Evolutionary conservation across 2,329 filamentous ascomycete genomes (phyloP).

Genomic region (Raffaelea ambrosiae): DNA sequence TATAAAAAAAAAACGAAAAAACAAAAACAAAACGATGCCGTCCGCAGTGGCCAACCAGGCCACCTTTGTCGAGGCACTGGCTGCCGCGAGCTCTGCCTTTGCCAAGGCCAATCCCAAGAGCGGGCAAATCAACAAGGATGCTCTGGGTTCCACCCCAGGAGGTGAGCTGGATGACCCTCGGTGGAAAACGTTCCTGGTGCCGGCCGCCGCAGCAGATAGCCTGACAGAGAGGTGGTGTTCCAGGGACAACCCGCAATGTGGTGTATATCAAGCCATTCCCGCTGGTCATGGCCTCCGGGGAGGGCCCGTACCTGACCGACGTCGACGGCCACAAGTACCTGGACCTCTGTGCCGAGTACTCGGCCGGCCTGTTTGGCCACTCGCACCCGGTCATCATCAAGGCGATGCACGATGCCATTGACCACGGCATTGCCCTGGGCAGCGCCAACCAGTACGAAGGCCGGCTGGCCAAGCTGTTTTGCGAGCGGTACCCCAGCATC

Average conservation of each 20-base stretch:
- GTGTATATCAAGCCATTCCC: constrained; percentile 28
- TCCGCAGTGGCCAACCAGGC: too few species aligned
- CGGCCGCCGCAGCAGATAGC: background rate
- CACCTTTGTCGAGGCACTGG: too few species aligned
- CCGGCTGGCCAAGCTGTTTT: constrained; percentile 38
- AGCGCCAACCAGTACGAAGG: constrained; percentile 26
- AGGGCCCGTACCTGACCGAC: constrained; percentile 19
- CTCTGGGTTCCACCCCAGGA: background rate
- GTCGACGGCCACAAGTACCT: constrained; percentile 21
- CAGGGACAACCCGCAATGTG: constrained; percentile 36
- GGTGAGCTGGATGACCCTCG: background rate
- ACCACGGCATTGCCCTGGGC: background rate
- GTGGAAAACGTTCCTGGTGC: too few species aligned
- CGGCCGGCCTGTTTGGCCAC: constrained; percentile 53
- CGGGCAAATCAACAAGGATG: too few species aligned
- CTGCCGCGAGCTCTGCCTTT: too few species aligned
- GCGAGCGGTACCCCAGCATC: constrained; percentile 37
- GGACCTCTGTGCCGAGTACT: constrained; percentile 34
- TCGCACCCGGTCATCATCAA: constrained; percentile 1
- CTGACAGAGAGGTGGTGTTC: too few species aligned
- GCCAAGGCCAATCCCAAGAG: too few species aligned
- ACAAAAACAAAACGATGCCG: too few species aligned
- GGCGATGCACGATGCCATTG: constrained; percentile 3
- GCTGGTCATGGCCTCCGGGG: constrained; percentile 20
- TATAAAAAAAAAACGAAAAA: background rate